These are phyloP conservation scores for Fusarium papillatum DNA, from an alignment of 2,329 filamentous ascomycete species.

Conservation along the genomic window DNA sequence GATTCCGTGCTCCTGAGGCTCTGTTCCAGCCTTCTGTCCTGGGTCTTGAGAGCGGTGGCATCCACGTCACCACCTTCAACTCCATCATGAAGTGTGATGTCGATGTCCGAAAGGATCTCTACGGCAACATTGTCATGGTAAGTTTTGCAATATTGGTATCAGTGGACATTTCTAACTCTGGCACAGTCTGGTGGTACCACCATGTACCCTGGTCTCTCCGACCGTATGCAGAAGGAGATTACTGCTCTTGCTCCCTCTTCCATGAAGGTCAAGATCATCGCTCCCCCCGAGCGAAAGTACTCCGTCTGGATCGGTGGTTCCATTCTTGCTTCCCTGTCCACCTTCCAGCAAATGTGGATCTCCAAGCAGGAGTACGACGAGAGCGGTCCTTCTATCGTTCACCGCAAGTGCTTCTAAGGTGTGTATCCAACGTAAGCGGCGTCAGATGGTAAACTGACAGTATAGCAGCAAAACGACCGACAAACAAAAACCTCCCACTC, in stretches of 20 bases:
- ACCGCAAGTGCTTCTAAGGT: constrained; percentile 99
- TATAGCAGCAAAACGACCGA: constrained; percentile 45
- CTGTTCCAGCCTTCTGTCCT: constrained; percentile 99
- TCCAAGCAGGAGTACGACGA: constrained; percentile 99
- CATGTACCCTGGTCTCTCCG: constrained; percentile 99
- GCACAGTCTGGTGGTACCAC: constrained; percentile 98
- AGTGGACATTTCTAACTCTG: constrained; percentile 47
- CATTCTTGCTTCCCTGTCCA: constrained; percentile 98
- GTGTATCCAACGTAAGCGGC: constrained; percentile 18
- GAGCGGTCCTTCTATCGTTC: constrained; percentile 98
- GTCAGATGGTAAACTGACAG: constrained; percentile 37
- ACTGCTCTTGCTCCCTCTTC: constrained; percentile 98
- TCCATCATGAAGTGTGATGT: constrained; percentile 99
- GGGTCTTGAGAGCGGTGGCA: constrained; percentile 98
- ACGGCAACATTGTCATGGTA: constrained; percentile 99
- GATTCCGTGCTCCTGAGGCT: constrained; percentile 99
- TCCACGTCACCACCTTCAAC: constrained; percentile 99
- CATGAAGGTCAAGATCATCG: constrained; percentile 99
- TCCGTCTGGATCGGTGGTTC: constrained; percentile 99
- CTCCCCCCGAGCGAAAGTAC: constrained; percentile 99
- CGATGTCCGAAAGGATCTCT: constrained; percentile 99
- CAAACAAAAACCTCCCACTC: constrained; percentile 51
- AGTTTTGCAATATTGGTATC: constrained; percentile 52
- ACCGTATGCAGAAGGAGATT: constrained; percentile 99
- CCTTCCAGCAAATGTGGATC: constrained; percentile 99